Conservation (phyloP, 1,139 yeast species). For the Pichia sp. region DNA sequence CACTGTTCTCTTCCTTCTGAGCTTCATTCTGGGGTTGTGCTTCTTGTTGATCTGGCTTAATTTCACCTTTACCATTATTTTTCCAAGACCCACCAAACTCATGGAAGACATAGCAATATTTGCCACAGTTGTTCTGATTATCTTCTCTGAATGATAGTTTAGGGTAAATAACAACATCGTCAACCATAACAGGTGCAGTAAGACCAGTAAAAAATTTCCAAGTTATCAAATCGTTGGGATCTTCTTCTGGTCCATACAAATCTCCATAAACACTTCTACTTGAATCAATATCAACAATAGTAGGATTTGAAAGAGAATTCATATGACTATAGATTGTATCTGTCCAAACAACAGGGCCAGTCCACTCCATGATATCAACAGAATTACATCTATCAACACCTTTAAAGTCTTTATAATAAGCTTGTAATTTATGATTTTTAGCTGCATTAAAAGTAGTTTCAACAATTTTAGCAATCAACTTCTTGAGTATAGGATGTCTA, state of each 20-base stretch:
- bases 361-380: slow-evolving; percentile 46
- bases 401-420: slow-evolving; percentile 26
- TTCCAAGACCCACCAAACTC: slow-evolving; percentile 30
- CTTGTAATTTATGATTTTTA: slow-evolving; percentile 29
- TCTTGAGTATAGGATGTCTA: slow-evolving; percentile 50
- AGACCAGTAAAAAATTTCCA: slow-evolving; percentile 74
- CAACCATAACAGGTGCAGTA: slow-evolving; percentile 59
- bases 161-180: slow-evolving; percentile 83
- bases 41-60: slow-evolving; percentile 24
- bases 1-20: neutral
- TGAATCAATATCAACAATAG: slow-evolving; percentile 27
- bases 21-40: slow-evolving; percentile 10
- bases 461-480: slow-evolving; percentile 44
- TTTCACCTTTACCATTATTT: slow-evolving; percentile 28
- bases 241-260: slow-evolving; percentile 26
- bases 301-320: slow-evolving; percentile 28
- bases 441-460: slow-evolving; percentile 37
- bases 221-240: slow-evolving; percentile 21
- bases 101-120: slow-evolving; percentile 27
- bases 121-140: slow-evolving; percentile 27
- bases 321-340: slow-evolving; percentile 46
- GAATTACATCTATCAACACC: slow-evolving; percentile 27
- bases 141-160: slow-evolving; percentile 30
- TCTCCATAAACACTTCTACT: slow-evolving; percentile 27
- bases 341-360: slow-evolving; percentile 56